phyloP scores from a whole-genome alignment of 805 yeast genomes.

The Saccharomyces jurei region DNA sequence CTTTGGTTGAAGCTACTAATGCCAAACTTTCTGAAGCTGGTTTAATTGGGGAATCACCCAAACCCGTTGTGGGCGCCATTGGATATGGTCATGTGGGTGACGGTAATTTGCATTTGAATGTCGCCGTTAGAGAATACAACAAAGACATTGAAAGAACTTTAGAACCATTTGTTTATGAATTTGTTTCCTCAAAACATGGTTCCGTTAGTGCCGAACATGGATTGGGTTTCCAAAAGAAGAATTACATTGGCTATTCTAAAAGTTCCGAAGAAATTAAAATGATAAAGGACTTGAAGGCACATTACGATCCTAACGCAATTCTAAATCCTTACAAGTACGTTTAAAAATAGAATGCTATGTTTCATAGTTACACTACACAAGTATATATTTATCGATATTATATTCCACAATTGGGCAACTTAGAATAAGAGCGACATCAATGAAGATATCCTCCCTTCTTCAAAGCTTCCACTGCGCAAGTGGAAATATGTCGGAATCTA shows the following conservation, averaged over 20 bases:
- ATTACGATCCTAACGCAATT: slow-evolving; percentile 85
- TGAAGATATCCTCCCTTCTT: slow-evolving; percentile 30
- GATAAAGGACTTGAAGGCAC: slow-evolving; percentile 72
- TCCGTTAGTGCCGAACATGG: slow-evolving; percentile 98
- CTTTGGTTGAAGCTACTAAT: slow-evolving; percentile 72
- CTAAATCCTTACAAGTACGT: slow-evolving; percentile 92
- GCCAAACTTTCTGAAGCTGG: slow-evolving; percentile 47
- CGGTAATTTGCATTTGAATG: slow-evolving; percentile 91
- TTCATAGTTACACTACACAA: background rate
- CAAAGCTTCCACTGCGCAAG: slow-evolving; percentile 47
- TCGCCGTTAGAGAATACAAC: slow-evolving; percentile 76
- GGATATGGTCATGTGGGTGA: slow-evolving; percentile 99
- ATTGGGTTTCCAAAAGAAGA: slow-evolving; percentile 91
- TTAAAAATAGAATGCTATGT: slow-evolving; percentile 35
- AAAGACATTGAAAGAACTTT: slow-evolving; percentile 70
- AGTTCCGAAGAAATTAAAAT: slow-evolving; percentile 57
- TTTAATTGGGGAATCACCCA: slow-evolving; percentile 45
- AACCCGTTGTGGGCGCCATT: slow-evolving; percentile 79
- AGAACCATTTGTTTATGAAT: slow-evolving; percentile 94
- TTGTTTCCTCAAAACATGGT: slow-evolving; percentile 63
- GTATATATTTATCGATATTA: background rate
- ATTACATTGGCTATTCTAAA: slow-evolving; percentile 81
- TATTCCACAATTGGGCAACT: background rate
- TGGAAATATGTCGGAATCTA: slow-evolving; percentile 59
- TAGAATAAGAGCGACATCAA: background rate